Evolutionary conservation across 2,329 filamentous ascomycete genomes (phyloP).

Genomic region (Celoporthe dispersa): DNA sequence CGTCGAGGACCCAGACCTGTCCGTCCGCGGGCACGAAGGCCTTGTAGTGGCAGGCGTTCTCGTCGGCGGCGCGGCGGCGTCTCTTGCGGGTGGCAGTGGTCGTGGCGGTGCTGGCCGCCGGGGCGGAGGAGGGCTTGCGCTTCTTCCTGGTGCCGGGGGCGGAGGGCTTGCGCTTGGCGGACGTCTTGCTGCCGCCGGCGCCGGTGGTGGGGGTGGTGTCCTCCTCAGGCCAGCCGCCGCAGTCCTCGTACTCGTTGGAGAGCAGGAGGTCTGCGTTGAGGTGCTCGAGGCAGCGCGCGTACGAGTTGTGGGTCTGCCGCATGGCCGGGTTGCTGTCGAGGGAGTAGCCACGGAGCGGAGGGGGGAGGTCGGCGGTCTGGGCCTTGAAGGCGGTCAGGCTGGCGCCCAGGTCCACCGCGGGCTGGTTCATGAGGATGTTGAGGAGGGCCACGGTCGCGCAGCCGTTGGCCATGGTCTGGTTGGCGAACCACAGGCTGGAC

Average conservation of each 20-base stretch:
- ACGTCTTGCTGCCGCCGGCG: conserved; percentile 39
- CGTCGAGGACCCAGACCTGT: conserved; percentile 86
- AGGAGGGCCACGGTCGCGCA: conserved; percentile 92
- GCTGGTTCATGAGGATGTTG: conserved; percentile 89
- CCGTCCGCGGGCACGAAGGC: conserved; percentile 78
- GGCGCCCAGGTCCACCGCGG: conserved; percentile 68
- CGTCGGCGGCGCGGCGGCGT: conserved; percentile 44
- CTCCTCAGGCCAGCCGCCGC: conserved; percentile 40
- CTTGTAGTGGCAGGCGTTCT: conserved; percentile 84
- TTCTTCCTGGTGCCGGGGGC: conserved; percentile 26
- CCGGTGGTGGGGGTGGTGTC: conserved; percentile 30
- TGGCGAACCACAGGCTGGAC: conserved; percentile 85
- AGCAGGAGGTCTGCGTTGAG: conserved; percentile 71
- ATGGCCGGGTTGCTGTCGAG: conserved; percentile 78
- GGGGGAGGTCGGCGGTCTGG: conserved; percentile 69
- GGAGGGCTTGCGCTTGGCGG: conserved; percentile 8
- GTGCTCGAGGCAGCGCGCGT: conserved; percentile 79
- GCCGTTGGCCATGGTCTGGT: conserved; percentile 84
- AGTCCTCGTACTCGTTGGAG: conserved; percentile 56
- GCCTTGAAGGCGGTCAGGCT: conserved; percentile 74
- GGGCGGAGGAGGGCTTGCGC: conserved; percentile 25
- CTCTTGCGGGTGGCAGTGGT: conserved; percentile 41
- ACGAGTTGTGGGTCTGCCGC: conserved; percentile 84
- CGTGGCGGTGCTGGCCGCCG: conserved; percentile 1
- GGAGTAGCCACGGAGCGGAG: conserved; percentile 74